Conservation (phyloP, 495 filamentous ascomycete species). For the Podospora pseudocomata region DNA sequence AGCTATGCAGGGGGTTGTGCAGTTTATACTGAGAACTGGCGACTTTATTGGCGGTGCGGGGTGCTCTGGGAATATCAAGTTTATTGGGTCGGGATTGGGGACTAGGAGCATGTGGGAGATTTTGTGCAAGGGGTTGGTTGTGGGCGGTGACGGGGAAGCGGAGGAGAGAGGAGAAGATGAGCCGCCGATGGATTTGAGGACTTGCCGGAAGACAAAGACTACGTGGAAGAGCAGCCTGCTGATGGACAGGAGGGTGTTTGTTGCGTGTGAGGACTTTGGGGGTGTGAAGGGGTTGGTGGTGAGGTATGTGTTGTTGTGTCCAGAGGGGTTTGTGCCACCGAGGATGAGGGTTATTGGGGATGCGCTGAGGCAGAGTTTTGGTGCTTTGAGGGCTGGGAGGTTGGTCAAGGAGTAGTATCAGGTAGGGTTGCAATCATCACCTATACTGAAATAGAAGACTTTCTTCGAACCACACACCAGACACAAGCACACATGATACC, state of each 20-base stretch:
- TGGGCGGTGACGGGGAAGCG: not conserved
- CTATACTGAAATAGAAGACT: not conserved
- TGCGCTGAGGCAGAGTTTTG: conserved; percentile 6
- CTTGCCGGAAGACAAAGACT: not conserved
- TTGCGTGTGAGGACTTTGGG: conserved; percentile 15
- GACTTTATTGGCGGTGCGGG: not conserved
- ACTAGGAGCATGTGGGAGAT: conserved; percentile 1
- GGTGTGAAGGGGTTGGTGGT: conserved; percentile 7
- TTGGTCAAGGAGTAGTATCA: not conserved
- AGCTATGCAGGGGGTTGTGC: conserved; percentile 11
- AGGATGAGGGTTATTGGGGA: conserved; percentile 12
- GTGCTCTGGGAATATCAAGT: not conserved
- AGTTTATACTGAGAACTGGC: conserved; percentile 10
- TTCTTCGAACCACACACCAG: not conserved
- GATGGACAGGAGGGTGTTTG: conserved; percentile 6
- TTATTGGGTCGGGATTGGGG: not conserved
- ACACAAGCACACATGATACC: not conserved
- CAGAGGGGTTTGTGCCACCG: conserved; percentile 11
- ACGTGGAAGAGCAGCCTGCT: conserved; percentile 10
- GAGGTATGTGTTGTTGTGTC: conserved; percentile 17
- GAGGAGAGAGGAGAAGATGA: conserved; percentile 6
- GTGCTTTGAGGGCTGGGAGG: conserved; percentile 10
- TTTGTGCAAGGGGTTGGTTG: not conserved
- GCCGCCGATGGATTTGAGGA: not conserved
- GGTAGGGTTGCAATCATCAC: not conserved